Percentiles rank a stretch among this genome's conserved stretches.
Evolutionary conservation across 2,329 filamentous ascomycete species (phyloP).

Genomic region (Beauveria brongniartii): DNA sequence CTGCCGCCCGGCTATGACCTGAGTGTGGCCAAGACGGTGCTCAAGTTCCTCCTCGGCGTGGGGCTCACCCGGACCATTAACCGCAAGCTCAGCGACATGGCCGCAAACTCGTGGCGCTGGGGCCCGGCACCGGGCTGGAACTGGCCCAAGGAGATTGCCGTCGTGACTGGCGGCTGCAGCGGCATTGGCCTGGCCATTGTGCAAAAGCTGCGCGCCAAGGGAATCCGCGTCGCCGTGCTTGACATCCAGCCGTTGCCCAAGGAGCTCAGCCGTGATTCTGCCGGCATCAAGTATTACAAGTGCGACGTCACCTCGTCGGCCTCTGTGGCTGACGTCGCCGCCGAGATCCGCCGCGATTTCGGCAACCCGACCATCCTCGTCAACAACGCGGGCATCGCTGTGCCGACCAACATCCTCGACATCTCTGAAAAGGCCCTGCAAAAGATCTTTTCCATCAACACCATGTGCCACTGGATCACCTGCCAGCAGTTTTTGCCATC

Average conservation of each 20-base stretch:
- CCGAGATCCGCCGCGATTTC: conserved; percentile 40
- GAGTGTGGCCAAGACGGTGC: not conserved
- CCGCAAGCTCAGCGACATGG: conserved; percentile 12
- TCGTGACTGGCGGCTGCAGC: conserved; percentile 64
- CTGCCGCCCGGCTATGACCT: conserved; percentile 5
- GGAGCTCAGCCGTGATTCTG: conserved; percentile 12
- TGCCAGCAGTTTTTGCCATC: conserved; percentile 54
- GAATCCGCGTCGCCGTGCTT: conserved; percentile 58
- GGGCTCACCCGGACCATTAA: conserved; percentile 12
- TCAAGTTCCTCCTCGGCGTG: conserved; percentile 12
- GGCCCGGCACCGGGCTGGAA: conserved; percentile 13
- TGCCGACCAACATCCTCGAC: conserved; percentile 48
- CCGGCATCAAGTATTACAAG: conserved; percentile 53
- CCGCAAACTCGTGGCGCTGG: conserved; percentile 14
- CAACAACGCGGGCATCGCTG: conserved; percentile 58
- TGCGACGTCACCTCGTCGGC: conserved; percentile 55
- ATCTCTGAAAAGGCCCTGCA: conserved; percentile 44
- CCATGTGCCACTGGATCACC: conserved; percentile 54
- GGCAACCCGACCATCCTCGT: conserved; percentile 58
- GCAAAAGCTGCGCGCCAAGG: conserved; percentile 47
- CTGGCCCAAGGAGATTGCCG: conserved; percentile 35
- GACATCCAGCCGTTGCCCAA: conserved; percentile 38
- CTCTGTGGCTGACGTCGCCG: conserved; percentile 40
- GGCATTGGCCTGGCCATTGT: conserved; percentile 61
- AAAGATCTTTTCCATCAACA: conserved; percentile 59